Evolutionary conservation across 805 yeast species (phyloP), one percentile per base, ranked within the genome.

Genomic region (Metschnikowia arizonensis): DNA sequence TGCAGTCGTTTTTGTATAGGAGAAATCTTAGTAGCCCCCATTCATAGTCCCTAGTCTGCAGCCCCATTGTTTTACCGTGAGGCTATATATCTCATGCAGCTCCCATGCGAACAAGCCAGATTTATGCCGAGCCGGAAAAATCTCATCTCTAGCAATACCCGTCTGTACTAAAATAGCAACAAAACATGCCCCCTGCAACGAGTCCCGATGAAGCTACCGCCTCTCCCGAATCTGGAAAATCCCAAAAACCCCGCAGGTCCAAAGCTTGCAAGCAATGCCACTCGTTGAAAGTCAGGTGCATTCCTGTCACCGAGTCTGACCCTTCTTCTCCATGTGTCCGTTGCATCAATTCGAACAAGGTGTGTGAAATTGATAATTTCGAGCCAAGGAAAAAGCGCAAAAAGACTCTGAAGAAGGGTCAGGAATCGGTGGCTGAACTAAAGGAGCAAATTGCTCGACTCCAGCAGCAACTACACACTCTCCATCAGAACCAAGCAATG

Each of bases 251-350:
- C 17, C 58, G 81, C 45, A 55, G 81, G 40, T 63, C 82, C 0
- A 80, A 78, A 11, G 86, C 86, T 1, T 82, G 87, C 60, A 79
- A 76, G 51, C 69, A 79, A n/a, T 89, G 97, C 59, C 95, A 91
- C 56, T 62, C 85, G 0, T 72, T 88, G 41, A 89, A 89, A 59
- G 96, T 89, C 28, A 81, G 84, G 54, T 89, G 97, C 63, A 79
- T 84, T 6, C 93, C 96, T 0, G 70, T 83, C 1, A 82, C 82
- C 57, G 62, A 71, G 33, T 56, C 69, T 25, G 77, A 82, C 47
- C 81, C 82, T 8, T 62, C 71, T 2, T 81, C 84, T 3, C 79
- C 90, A 0, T 89, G 97, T 64, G 65, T 76, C 10, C 72, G 97
- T 33, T 89, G 97, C 58, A 50, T 77, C 19, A 85, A 81, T 59